Evolutionary conservation across 106 monocot species (phyloP).

Genomic region (Agapanthus africanus): DNA sequence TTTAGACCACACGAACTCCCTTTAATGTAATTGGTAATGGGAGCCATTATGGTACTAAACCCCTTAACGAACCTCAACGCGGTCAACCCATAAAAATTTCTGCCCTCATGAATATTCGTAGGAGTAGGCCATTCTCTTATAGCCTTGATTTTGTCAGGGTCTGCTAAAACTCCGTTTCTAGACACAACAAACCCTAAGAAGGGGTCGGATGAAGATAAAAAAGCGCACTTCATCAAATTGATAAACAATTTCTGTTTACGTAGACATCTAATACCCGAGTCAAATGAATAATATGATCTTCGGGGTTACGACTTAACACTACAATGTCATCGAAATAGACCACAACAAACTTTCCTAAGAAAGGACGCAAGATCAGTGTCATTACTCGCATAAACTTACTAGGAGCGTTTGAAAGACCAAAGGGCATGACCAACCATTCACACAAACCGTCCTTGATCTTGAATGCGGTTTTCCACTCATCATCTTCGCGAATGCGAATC

Average conservation of each 20-base stretch:
- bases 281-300: constrained; percentile 2
- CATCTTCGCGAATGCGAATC: background rate
- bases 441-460: too few species aligned
- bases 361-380: background rate
- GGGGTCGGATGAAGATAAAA: background rate
- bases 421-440: too few species aligned
- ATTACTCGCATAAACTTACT: too few species aligned
- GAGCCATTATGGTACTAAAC: constrained; percentile 7
- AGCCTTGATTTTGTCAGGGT: too few species aligned
- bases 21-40: too few species aligned
- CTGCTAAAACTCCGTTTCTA: background rate
- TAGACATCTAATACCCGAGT: background rate
- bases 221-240: constrained; percentile 2
- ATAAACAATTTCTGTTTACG: background rate
- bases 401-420: too few species aligned
- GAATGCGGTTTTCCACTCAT: background rate
- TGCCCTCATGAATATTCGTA: background rate
- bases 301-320: background rate
- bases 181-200: constrained; percentile 4
- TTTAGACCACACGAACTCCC: background rate
- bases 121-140: constrained; percentile 3
- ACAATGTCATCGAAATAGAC: too few species aligned
- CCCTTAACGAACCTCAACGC: background rate
- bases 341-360: constrained; percentile 3
- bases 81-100: background rate